Conservation (phyloP, 1,139 yeast genomes). For the Hemisphaericaspora subhashii region DNA sequence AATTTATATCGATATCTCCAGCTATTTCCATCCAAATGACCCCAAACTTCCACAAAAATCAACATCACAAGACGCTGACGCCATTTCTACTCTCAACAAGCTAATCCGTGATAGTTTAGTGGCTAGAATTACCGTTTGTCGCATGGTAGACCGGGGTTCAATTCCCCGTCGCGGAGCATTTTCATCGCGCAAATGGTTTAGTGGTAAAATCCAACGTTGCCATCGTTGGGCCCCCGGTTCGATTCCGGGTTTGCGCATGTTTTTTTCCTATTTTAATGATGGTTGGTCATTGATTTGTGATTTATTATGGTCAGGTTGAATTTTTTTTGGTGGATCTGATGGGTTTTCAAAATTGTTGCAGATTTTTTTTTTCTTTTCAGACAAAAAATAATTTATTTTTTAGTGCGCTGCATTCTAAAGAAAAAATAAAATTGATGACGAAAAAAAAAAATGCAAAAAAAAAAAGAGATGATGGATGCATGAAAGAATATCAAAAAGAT, state of each 20-base stretch:
- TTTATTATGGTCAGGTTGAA: neutral
- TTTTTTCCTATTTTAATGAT: conserved; percentile 7
- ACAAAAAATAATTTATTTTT: too few relatives aligned
- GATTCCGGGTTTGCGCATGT: conserved; percentile 18
- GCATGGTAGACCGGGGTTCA: conserved; percentile 72
- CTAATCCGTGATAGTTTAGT: conserved; percentile 46
- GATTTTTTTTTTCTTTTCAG: too few relatives aligned
- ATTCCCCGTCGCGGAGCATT: conserved; percentile 66
- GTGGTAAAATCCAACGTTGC: conserved; percentile 21
- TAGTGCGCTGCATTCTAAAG: too few relatives aligned
- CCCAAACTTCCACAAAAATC: neutral
- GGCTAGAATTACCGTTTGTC: conserved; percentile 53
- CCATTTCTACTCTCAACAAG: neutral
- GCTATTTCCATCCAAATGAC: neutral
- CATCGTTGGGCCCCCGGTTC: conserved; percentile 21
- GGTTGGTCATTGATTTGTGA: too few relatives aligned
- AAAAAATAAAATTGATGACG: too few relatives aligned
- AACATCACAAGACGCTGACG: neutral
- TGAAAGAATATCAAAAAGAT: too few relatives aligned
- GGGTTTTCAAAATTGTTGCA: neutral
- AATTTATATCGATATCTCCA: too few relatives aligned
- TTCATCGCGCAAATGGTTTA: conserved; percentile 25
- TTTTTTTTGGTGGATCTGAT: neutral
- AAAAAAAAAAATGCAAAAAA: too few relatives aligned
- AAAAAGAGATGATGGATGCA: too few relatives aligned